Conservation (phyloP, 768 basidiomycete genomes). For the Hortiboletus flavorubellus region DNA sequence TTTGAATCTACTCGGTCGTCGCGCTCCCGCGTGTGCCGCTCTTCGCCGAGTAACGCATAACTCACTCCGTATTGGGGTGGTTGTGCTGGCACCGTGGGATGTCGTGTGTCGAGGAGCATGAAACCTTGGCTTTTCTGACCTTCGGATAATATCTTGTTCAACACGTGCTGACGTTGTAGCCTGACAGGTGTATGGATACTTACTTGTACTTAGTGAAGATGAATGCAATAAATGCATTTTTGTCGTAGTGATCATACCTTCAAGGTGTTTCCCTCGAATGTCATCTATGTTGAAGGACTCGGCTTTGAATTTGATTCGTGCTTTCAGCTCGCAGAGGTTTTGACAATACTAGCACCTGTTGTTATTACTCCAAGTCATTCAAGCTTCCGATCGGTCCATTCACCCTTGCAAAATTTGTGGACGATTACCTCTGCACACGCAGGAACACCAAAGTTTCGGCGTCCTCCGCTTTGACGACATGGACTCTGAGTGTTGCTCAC, state of each 20-base stretch:
- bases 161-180: conserved; percentile 7
- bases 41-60: conserved; percentile 35
- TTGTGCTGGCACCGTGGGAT: conserved; percentile 34
- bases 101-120: conserved; percentile 41
- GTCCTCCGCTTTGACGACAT: too few relatives aligned
- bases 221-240: not conserved
- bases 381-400: too few relatives aligned
- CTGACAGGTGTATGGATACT: conserved; percentile 1
- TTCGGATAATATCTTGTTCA: not conserved
- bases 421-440: too few relatives aligned
- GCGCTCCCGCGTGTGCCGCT: conserved; percentile 36
- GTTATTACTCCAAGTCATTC: too few relatives aligned
- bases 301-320: too few relatives aligned
- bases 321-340: too few relatives aligned
- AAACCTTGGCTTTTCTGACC: conserved; percentile 68
- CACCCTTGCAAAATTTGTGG: too few relatives aligned
- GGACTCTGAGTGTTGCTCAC: too few relatives aligned
- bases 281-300: too few relatives aligned
- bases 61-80: conserved; percentile 49
- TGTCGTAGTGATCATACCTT: not conserved
- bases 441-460: too few relatives aligned
- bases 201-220: not conserved
- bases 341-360: too few relatives aligned
- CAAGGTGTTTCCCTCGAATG: too few relatives aligned
- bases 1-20: conserved; percentile 51